Evolutionary conservation across 768 basidiomycete genomes (phyloP).

Genomic region (Lactarius psammicola): DNA sequence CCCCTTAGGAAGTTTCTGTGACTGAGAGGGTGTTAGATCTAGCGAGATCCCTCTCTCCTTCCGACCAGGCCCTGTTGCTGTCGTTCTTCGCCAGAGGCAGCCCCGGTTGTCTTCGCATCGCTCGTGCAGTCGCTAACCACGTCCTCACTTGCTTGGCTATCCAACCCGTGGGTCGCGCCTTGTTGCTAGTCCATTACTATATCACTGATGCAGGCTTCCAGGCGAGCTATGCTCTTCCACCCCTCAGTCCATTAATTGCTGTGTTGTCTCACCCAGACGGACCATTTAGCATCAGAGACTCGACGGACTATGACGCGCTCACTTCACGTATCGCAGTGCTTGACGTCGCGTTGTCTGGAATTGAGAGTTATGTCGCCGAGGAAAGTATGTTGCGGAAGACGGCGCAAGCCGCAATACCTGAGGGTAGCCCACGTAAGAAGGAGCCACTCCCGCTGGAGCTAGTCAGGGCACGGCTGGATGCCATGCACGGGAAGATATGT

Average conservation of each 20-base stretch:
- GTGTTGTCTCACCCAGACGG: conserved; percentile 47
- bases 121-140: conserved; percentile 54
- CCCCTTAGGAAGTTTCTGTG: conserved; percentile 46
- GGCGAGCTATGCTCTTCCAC: conserved; percentile 45
- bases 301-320: conserved; percentile 60
- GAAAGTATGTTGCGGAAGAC: conserved; percentile 36
- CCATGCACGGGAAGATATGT: conserved; percentile 63
- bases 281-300: conserved; percentile 27
- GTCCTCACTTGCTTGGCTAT: conserved; percentile 40
- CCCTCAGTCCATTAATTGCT: conserved; percentile 54
- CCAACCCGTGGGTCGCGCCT: conserved; percentile 14
- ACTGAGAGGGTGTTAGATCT: conserved; percentile 47
- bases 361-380: conserved; percentile 53
- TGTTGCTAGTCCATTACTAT: background rate
- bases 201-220: background rate
- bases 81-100: conserved; percentile 53
- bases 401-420: conserved; percentile 1
- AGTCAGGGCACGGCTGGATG: conserved; percentile 49
- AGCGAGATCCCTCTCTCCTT: conserved; percentile 41
- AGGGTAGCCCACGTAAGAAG: conserved; percentile 35
- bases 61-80: conserved; percentile 51
- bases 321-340: conserved; percentile 55
- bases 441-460: conserved; percentile 48
- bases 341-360: conserved; percentile 55
- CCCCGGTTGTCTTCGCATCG: conserved; percentile 51